Percentiles rank a stretch among this genome's conserved stretches.
These are phyloP conservation scores for Cynanchum wilfordii DNA, from an alignment of 257 asterid genomes.

Conservation along the genomic window DNA sequence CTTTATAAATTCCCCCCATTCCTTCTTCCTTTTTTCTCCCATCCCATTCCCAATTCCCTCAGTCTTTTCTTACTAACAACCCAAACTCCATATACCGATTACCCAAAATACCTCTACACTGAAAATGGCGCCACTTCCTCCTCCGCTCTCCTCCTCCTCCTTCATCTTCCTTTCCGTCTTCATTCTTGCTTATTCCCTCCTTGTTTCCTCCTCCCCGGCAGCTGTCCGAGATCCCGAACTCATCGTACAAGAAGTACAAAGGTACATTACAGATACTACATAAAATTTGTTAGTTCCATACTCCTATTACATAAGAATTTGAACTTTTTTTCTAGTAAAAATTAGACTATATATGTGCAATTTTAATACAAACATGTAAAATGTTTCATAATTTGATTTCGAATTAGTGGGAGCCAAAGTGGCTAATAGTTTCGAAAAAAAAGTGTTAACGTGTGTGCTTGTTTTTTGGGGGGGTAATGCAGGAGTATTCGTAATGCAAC, in stretches of 20 bases:
- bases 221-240: constrained; percentile 40
- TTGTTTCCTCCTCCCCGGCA: constrained; percentile 35
- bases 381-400: not conserved
- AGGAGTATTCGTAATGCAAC: constrained; percentile 55
- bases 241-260: constrained; percentile 61
- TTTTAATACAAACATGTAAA: no score
- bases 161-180: constrained; percentile 19
- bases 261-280: no score
- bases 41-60: constrained; percentile 3
- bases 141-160: constrained; percentile 24
- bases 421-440: no score
- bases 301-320: no score
- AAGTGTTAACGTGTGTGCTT: constrained; percentile 10
- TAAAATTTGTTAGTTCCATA: no score
- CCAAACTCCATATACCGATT: no score
- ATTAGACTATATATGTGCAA: no score
- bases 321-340: no score
- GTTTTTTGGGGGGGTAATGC: constrained; percentile 21
- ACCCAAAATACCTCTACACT: not conserved
- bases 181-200: constrained; percentile 32
- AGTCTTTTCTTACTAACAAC: not conserved
- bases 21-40: constrained; percentile 14
- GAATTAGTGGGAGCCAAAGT: no score
- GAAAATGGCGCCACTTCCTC: constrained; percentile 41
- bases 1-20: constrained; percentile 33